Base-by-base conservation (phyloP, 2,329 filamentous ascomycete genomes). In the Emergomyces africanus region DNA sequence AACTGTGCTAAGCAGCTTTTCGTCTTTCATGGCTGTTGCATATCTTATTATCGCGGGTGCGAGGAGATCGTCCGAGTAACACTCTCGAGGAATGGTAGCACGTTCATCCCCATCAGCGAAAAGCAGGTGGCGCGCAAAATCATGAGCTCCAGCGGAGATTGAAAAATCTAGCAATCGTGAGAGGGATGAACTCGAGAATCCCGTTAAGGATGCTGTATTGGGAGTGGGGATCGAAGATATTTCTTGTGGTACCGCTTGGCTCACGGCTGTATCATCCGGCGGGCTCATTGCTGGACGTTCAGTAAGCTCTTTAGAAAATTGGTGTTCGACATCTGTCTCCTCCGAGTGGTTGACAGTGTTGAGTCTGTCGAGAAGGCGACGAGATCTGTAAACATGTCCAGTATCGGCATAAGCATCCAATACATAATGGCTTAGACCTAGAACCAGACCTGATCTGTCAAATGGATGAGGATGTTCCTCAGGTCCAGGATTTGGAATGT, bases 31-130 rank as follows among this genome's bases (percentile, higher is more conserved):
- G 20, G 77, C 75, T 12, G 76, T 71, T 6, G 81, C 81, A 64
- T 81, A 83, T 20, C 78, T 76, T 39, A 83, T 72, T 33, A 85
- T 70, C 0, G 80, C 76, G 14, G 81, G 77, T 2, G 78, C 74
- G 28, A 85, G 70, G 54, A 71, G 70, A 35, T 75, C 75, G 61
- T 81, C 70, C 2, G 65, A 66, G 63, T 82, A 83, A 30, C 75
- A 62, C 23, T 66, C 65, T 14, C 66, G 64, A 25, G 75, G 69
- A 28, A 84, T 80, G 2, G 79, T 61, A n/a, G 81, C 79, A 0
- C 83, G 80, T 15, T 80, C 63, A 62, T 81, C 80, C 10, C 75
- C 65, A 0, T 76, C 77, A 58, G 77, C 75, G 1, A 84, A 69
- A 15, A 85, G 68, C 14, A 85, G 69, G 77, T 78, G 82, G 37